These are phyloP conservation scores for Cornus controversa DNA, from an alignment of 148 eudicot species.

Conservation along the genomic window DNA sequence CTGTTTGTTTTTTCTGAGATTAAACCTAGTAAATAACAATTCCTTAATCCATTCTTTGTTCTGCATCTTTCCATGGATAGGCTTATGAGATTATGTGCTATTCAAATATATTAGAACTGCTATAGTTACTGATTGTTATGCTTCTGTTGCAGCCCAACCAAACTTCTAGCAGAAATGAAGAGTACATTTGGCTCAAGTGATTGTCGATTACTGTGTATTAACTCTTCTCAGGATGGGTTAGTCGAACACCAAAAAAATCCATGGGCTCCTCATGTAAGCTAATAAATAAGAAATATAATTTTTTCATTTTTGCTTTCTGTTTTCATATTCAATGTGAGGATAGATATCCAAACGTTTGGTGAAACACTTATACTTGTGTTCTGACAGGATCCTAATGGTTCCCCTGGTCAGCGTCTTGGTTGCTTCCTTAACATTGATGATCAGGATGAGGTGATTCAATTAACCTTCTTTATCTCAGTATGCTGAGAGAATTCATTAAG, in stretches of 20 bases:
- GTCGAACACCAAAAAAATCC: constrained; percentile 54
- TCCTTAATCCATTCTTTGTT: too few relatives aligned
- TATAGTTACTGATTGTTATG: neutral
- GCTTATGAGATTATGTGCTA: too few relatives aligned
- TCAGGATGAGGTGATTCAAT: constrained; percentile 61
- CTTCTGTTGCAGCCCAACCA: constrained; percentile 60
- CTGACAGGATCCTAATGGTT: constrained; percentile 49
- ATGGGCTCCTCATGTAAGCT: constrained; percentile 77
- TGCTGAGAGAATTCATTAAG: constrained; percentile 4
- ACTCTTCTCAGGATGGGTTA: constrained; percentile 56
- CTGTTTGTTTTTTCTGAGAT: neutral
- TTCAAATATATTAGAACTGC: neutral
- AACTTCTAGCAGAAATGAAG: constrained; percentile 67
- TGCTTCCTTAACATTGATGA: constrained; percentile 69
- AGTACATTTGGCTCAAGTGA: constrained; percentile 79
- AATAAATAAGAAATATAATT: constrained; percentile 4
- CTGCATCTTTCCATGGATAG: neutral
- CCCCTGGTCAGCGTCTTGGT: constrained; percentile 44
- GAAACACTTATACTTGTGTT: constrained; percentile 8
- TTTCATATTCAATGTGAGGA: neutral
- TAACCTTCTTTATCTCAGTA: constrained; percentile 9
- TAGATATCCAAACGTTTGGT: neutral
- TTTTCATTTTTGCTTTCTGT: neutral
- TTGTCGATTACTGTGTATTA: constrained; percentile 77
- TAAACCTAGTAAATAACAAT: neutral